Percentiles rank a stretch among this genome's conserved stretches.
Conservation (phyloP, 805 yeast species). For the Pichia occidentalis region DNA sequence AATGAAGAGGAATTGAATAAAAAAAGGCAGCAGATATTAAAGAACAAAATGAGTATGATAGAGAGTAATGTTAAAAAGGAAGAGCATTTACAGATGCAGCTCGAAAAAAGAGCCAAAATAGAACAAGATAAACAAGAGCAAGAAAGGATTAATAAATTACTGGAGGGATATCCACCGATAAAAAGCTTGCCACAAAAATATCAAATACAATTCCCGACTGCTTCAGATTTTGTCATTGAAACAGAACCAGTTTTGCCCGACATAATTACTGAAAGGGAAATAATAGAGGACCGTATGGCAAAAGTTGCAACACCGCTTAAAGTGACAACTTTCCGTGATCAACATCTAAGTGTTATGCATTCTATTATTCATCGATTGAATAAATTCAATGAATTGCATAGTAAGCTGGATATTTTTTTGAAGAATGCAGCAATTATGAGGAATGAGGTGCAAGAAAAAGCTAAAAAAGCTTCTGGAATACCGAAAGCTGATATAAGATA, state of each 20-base stretch:
- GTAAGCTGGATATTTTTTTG: constrained; percentile 4
- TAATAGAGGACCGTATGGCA: constrained; percentile 3
- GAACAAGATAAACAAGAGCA: constrained; percentile 2
- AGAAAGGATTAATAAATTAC: constrained; percentile 5
- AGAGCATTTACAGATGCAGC: neutral
- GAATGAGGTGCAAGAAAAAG: constrained; percentile 5
- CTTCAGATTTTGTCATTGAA: neutral
- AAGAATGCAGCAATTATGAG: constrained; percentile 2
- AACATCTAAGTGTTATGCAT: constrained; percentile 8
- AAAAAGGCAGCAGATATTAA: constrained; percentile 9
- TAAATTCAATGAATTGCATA: constrained; percentile 8
- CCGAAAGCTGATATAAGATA: constrained; percentile 11
- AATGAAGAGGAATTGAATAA: neutral
- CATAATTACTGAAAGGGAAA: constrained; percentile 6
- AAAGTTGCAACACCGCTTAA: constrained; percentile 2
- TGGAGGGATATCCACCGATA: constrained; percentile 9
- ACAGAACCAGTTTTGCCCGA: constrained; percentile 6
- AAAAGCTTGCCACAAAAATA: constrained; percentile 14
- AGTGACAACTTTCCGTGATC: constrained; percentile 7
- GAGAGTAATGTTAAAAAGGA: constrained; percentile 5
- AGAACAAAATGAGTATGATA: constrained; percentile 7
- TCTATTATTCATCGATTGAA: constrained; percentile 10
- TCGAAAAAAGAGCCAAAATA: neutral
- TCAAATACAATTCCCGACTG: constrained; percentile 10
- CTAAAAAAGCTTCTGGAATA: constrained; percentile 1